Percentiles rank a stretch among this genome's conserved stretches.
Conservation (phyloP, 208 protist species). For the Crithidia sp. region DNA sequence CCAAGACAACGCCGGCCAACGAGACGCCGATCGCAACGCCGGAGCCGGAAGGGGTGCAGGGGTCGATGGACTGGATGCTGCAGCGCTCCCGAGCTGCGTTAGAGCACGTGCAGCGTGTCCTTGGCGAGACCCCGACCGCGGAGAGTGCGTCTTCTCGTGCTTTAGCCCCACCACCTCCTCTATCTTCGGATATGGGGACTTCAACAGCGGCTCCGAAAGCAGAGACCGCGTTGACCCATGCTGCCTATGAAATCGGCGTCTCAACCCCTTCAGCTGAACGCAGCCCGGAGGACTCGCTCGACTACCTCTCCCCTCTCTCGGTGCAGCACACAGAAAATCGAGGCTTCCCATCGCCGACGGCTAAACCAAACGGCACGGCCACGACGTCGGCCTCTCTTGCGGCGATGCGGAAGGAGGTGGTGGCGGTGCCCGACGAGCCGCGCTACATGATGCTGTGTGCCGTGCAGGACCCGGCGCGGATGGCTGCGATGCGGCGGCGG, state of each 20-base stretch:
- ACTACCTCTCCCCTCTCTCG: slow-evolving; percentile 18
- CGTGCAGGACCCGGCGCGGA: slow-evolving; percentile 5
- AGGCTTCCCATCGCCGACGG: neutral
- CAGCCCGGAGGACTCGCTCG: slow-evolving; percentile 9
- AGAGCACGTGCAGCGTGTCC: slow-evolving; percentile 34
- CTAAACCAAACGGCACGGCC: neutral
- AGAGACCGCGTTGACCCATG: neutral
- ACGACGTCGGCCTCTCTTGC: neutral
- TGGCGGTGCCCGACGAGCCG: slow-evolving; percentile 10
- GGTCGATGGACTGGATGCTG: slow-evolving; percentile 27
- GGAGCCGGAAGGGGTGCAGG: neutral
- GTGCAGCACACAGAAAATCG: neutral
- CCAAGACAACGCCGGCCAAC: neutral
- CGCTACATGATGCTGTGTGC: slow-evolving; percentile 30
- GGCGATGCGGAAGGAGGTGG: neutral
- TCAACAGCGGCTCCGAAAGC: neutral
- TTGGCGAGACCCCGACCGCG: slow-evolving; percentile 12
- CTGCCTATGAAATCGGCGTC: neutral
- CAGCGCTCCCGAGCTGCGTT: slow-evolving; percentile 43
- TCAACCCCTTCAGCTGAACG: neutral
- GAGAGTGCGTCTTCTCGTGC: neutral
- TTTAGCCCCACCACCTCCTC: slow-evolving; percentile 13
- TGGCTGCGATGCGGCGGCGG: slow-evolving; percentile 10
- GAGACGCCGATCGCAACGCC: neutral
- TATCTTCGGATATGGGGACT: neutral